Evolutionary conservation across 768 basidiomycete species (phyloP).

Genomic region (Pisolithus albus): DNA sequence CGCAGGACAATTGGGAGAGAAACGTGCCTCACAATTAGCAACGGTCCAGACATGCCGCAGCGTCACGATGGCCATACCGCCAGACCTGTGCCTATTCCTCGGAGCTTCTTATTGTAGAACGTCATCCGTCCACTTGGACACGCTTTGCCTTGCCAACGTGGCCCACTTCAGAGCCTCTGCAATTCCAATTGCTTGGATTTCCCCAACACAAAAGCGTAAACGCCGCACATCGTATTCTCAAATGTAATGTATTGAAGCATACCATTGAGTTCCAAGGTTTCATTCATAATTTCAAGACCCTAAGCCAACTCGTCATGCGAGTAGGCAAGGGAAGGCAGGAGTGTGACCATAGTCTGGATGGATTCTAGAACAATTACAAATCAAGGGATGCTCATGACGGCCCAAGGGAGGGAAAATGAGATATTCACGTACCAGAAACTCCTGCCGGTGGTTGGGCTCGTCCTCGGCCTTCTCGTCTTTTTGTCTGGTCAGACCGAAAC

Average conservation of each 20-base stretch:
- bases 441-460: not conserved
- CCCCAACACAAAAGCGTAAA: slow-evolving; percentile 16
- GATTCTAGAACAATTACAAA: not conserved
- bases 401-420: not conserved
- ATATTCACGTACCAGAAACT: not conserved
- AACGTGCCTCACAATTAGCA: slow-evolving; percentile 1
- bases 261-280: not conserved
- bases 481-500: slow-evolving; percentile 9
- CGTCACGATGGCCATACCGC: slow-evolving; percentile 1
- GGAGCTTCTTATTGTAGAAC: slow-evolving; percentile 15
- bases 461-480: slow-evolving; percentile 4
- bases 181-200: not conserved
- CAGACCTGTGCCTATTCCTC: slow-evolving; percentile 4
- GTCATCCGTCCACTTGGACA: not conserved
- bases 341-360: not conserved
- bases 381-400: not conserved
- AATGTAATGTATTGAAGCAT: not conserved
- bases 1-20: slow-evolving; percentile 12
- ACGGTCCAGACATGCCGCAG: not conserved
- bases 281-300: not conserved
- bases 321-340: not conserved
- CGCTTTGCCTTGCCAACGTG: not conserved
- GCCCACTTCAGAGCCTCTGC: too few species aligned
- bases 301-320: not conserved
- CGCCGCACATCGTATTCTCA: too few species aligned